A percentile compares a stretch with the other conserved stretches of the same genome.
Evolutionary conservation across 2,329 filamentous ascomycete species (phyloP).

Genomic region (Aureobasidium lini): DNA sequence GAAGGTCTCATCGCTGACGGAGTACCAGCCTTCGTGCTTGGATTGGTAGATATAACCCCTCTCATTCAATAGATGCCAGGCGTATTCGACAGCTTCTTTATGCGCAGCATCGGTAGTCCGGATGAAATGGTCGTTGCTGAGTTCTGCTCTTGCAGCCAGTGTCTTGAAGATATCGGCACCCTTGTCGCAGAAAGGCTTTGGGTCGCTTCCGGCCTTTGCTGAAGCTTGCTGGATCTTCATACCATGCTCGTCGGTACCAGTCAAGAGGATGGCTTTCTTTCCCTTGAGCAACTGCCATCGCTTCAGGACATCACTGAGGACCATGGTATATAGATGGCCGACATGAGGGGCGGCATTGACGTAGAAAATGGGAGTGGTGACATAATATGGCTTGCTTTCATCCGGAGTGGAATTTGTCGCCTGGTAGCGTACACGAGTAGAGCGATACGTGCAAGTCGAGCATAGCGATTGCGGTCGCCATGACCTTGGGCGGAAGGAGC

Average conservation of each 20-base stretch:
- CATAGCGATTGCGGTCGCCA: slow-evolving; percentile 31
- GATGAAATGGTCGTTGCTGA: slow-evolving; percentile 80
- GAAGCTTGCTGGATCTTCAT: slow-evolving; percentile 95
- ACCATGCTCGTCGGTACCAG: slow-evolving; percentile 94
- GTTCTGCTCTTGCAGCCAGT: slow-evolving; percentile 60
- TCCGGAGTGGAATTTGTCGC: slow-evolving; percentile 15
- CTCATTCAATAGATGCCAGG: slow-evolving; percentile 75
- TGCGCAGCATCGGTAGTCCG: slow-evolving; percentile 83
- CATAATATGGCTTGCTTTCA: slow-evolving; percentile 72
- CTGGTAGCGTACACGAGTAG: neutral
- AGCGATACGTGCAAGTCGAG: slow-evolving; percentile 7
- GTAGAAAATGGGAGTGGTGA: slow-evolving; percentile 97
- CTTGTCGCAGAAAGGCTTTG: slow-evolving; percentile 81
- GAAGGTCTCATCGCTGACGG: slow-evolving; percentile 92
- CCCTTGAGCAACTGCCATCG: slow-evolving; percentile 79
- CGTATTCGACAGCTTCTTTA: slow-evolving; percentile 75
- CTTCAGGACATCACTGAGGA: slow-evolving; percentile 85
- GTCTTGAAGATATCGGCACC: slow-evolving; percentile 73
- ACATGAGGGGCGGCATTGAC: slow-evolving; percentile 98
- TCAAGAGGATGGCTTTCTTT: slow-evolving; percentile 65
- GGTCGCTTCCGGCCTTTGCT: slow-evolving; percentile 57
- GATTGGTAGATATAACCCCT: slow-evolving; percentile 73
- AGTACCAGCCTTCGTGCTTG: slow-evolving; percentile 93
- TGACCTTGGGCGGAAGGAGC: slow-evolving; percentile 23
- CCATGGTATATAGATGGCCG: slow-evolving; percentile 88